Evolutionary conservation across 306 rosid species (phyloP).

Genomic region (Hippophae tibetana): DNA sequence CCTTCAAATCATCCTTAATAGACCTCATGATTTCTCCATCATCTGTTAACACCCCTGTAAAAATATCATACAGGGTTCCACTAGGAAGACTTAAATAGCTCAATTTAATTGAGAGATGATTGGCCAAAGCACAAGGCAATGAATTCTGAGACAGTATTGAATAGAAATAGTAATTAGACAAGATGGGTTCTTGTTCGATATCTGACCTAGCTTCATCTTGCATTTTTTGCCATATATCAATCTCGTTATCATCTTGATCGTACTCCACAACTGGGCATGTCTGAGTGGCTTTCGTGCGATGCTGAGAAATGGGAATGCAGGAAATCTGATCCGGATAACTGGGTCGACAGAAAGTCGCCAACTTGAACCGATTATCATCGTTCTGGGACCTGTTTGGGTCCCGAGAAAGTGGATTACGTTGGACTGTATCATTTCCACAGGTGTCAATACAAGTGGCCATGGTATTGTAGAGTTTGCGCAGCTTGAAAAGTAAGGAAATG

Average conservation of each 20-base stretch:
- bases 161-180: slow-evolving; percentile 35
- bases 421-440: background rate
- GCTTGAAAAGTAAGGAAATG: no score
- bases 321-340: no score
- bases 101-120: no score
- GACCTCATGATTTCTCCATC: slow-evolving; percentile 6
- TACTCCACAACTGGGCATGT: no score
- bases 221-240: slow-evolving; percentile 36
- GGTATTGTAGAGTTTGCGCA: no score
- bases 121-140: slow-evolving; percentile 32
- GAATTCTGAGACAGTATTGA: slow-evolving; percentile 49
- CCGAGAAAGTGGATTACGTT: background rate
- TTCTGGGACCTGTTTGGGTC: background rate
- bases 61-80: slow-evolving; percentile 4
- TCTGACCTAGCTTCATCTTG: slow-evolving; percentile 53
- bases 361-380: no score
- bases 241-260: no score
- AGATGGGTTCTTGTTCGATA: slow-evolving; percentile 50
- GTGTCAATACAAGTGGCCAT: slow-evolving; percentile 13
- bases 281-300: no score
- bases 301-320: no score
- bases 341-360: no score
- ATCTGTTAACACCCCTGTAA: background rate
- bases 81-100: no score
- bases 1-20: slow-evolving; percentile 15